Evolutionary conservation across 2,329 filamentous ascomycete species (phyloP), one percentile per base, ranked within the genome.

Genomic region (Neodidymelliopsis sp.): DNA sequence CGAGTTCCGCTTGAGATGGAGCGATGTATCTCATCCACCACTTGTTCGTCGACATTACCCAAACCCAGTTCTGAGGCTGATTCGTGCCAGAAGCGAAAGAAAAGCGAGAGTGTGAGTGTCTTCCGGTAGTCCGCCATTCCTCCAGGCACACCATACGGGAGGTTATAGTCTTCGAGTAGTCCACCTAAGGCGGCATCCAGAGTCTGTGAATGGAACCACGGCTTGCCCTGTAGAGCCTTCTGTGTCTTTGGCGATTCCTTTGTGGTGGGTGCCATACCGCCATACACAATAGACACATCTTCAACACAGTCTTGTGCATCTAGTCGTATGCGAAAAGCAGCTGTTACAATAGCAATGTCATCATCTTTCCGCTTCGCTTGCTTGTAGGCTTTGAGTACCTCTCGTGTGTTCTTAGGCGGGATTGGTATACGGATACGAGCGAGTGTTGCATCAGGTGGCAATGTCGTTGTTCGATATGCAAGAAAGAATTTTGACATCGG

Each of bases 31-130:
- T 97, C 93, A 2, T 84, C 81, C 19, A 93, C 81, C 1, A 86
- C 89, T 57, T 95, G 85, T 38, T 80, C 76, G 63, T 96, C 91
- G 23, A 85, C 67, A 7, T 81, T 77, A 2, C 75, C 70, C 8
- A 81, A 28, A 75, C 62, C 77, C 1, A 94, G 71, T 12, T 81
- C 81, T 0, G 84, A 81, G 25, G 96, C 79, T 0, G 92, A 83
- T 49, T 97, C 92, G 63, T 97, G 89, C 71, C 96, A 97, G 74
- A 96, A 97, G n/a, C 91, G 85, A 73, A 97, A 97, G 74, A 97
- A 97, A 76, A 97, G 92, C 0, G 91, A 89, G 39, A 97, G 77
- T 0, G 93, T 91, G 9, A 97, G 77, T 1, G 91, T 90, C 69
- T 92, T 95, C 22, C 93, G 83, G 67, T 97, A 97, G 2, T 91